phyloP scores from a whole-genome alignment of 2,329 filamentous ascomycete species.

The Trichoderma asperellum region DNA sequence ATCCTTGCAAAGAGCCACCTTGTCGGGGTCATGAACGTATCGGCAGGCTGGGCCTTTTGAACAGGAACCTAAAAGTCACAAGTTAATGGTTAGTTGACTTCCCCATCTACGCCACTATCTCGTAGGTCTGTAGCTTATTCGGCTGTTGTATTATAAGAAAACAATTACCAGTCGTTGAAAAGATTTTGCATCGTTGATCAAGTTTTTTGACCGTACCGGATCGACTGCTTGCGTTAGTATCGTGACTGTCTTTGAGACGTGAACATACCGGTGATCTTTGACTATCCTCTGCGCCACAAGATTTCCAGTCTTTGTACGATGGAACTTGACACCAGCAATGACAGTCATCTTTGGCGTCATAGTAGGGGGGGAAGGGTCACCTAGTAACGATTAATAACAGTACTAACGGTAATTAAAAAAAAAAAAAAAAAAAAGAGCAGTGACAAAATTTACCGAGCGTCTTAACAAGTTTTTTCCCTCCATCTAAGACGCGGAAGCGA shows the following conservation, averaged over 20 bases:
- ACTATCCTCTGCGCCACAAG: constrained; percentile 77
- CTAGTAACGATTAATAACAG: constrained; percentile 40
- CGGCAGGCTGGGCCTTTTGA: constrained; percentile 78
- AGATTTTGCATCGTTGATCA: constrained; percentile 72
- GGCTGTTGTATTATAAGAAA: constrained; percentile 45
- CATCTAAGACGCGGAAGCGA: constrained; percentile 71
- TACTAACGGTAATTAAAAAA: too few species aligned
- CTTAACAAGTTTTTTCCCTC: constrained; percentile 82
- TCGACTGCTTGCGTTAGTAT: constrained; percentile 52
- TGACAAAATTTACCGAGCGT: constrained; percentile 61
- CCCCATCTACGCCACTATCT: constrained; percentile 45
- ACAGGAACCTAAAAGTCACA: constrained; percentile 71
- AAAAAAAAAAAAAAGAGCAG: not conserved
- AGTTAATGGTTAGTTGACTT: constrained; percentile 49
- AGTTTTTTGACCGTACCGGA: constrained; percentile 66
- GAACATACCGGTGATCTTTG: constrained; percentile 73
- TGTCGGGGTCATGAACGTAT: constrained; percentile 81
- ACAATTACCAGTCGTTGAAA: constrained; percentile 71
- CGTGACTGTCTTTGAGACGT: constrained; percentile 32
- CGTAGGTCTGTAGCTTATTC: constrained; percentile 31
- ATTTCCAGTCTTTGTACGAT: constrained; percentile 86
- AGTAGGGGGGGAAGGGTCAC: constrained; percentile 62
- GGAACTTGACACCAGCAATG: constrained; percentile 79
- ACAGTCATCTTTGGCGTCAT: constrained; percentile 74
- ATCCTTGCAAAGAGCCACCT: constrained; percentile 88